Evolutionary conservation across 2,329 filamentous ascomycete genomes (phyloP).

Genomic region (Hypoxylon sp.): DNA sequence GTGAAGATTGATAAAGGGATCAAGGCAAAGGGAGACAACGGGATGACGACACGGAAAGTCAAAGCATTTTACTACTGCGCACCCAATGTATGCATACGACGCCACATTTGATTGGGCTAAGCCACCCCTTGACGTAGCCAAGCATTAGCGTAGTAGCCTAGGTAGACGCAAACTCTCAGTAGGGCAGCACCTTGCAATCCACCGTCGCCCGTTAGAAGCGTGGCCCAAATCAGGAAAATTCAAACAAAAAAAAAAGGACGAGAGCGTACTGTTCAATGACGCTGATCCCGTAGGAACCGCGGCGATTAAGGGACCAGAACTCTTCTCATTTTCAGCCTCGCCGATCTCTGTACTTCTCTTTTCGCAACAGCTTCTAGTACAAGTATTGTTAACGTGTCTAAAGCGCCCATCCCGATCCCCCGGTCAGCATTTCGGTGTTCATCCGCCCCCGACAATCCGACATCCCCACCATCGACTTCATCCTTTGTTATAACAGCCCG

Average conservation of each 20-base stretch:
- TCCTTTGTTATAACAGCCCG: slow-evolving; percentile 9
- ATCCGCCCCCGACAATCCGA: slow-evolving; percentile 36
- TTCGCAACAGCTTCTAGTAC: slow-evolving; percentile 3
- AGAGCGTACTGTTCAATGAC: slow-evolving; percentile 13
- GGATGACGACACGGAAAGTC: slow-evolving; percentile 37
- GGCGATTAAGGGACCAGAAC: slow-evolving; percentile 8
- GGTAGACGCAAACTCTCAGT: slow-evolving; percentile 23
- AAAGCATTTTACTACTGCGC: not conserved
- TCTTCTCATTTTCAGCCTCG: not conserved
- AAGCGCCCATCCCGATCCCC: slow-evolving; percentile 7
- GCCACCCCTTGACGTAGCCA: slow-evolving; percentile 47
- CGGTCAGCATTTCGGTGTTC: slow-evolving; percentile 22
- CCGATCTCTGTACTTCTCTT: not conserved
- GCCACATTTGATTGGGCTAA: slow-evolving; percentile 37
- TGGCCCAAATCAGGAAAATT: slow-evolving; percentile 29
- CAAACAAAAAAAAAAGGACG: slow-evolving; percentile 12
- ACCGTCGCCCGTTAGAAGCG: slow-evolving; percentile 14
- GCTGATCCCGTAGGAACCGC: not conserved
- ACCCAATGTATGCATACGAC: slow-evolving; percentile 1
- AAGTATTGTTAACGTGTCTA: slow-evolving; percentile 10
- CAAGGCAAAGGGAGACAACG: slow-evolving; percentile 15
- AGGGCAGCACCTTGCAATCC: slow-evolving; percentile 19
- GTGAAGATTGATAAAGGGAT: slow-evolving; percentile 19
- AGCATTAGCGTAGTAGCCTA: slow-evolving; percentile 19
- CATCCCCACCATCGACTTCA: slow-evolving; percentile 24